Evolutionary conservation across 108 stramenopile species (phyloP).

Genomic region (Conticribra guillardii): DNA sequence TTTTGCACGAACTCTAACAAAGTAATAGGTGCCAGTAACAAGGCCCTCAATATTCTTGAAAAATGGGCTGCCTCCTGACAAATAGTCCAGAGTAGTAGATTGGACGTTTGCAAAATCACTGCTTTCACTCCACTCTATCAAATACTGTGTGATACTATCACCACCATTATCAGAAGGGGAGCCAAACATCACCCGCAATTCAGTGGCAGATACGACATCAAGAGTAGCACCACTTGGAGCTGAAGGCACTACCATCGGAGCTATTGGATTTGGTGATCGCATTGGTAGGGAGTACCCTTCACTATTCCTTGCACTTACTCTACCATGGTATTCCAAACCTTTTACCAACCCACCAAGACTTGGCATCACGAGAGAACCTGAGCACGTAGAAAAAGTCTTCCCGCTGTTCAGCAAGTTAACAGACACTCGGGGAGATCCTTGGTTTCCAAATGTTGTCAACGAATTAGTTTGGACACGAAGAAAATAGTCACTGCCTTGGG

Average conservation of each 20-base stretch:
- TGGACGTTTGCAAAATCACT: constrained; percentile 46
- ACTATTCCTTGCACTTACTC: constrained; percentile 78
- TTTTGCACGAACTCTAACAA: constrained; percentile 75
- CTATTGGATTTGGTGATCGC: constrained; percentile 40
- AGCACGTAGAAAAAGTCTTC: constrained; percentile 55
- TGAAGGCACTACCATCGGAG: constrained; percentile 75
- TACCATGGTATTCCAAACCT: constrained; percentile 76
- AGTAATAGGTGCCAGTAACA: constrained; percentile 65
- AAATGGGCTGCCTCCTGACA: constrained; percentile 84
- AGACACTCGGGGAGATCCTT: constrained; percentile 41
- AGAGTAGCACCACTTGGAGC: constrained; percentile 73
- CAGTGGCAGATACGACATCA: constrained; percentile 65
- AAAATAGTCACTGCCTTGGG: constrained; percentile 53
- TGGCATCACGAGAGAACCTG: constrained; percentile 70
- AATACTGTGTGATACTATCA: constrained; percentile 71
- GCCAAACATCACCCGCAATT: constrained; percentile 73
- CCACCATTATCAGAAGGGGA: constrained; percentile 85
- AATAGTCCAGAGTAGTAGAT: constrained; percentile 46
- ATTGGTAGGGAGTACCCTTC: constrained; percentile 71
- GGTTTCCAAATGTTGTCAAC: constrained; percentile 18
- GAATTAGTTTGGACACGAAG: constrained; percentile 51
- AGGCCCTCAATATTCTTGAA: constrained; percentile 68
- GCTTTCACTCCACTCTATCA: constrained; percentile 74
- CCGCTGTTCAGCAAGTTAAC: constrained; percentile 52
- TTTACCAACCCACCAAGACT: constrained; percentile 61